A percentile compares a stretch with the other conserved stretches of the same genome.
Conservation (phyloP, 768 basidiomycete genomes). For the Gautieria morchelliformis region DNA sequence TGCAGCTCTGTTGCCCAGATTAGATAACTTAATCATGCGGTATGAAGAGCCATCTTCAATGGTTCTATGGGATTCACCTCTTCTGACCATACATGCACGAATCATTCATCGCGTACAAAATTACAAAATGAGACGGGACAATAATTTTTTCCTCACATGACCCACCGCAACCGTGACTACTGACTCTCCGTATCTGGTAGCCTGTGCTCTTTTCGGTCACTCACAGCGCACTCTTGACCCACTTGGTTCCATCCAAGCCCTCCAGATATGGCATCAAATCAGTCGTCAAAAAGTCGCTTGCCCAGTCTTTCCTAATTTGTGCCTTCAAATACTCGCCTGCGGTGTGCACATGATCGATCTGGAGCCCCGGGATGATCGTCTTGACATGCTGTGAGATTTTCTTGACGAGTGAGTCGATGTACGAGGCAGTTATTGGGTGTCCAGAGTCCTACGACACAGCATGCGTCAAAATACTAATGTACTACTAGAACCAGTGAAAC, state of each 20-base stretch:
- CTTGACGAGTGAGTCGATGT: conserved; percentile 58
- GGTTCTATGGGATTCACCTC: conserved; percentile 98
- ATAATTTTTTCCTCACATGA: not conserved
- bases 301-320: conserved; percentile 75
- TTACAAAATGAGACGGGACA: not conserved
- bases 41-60: conserved; percentile 97
- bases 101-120: not conserved
- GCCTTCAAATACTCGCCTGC: conserved; percentile 70
- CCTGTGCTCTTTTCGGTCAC: too few species aligned
- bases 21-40: conserved; percentile 78
- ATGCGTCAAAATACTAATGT: not conserved
- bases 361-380: conserved; percentile 53
- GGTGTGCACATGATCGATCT: conserved; percentile 62
- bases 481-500: conserved; percentile 9
- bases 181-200: too few species aligned
- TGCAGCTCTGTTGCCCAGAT: conserved; percentile 29
- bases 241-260: conserved; percentile 55
- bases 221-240: conserved; percentile 39
- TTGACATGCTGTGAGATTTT: conserved; percentile 63
- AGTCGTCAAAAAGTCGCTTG: conserved; percentile 93
- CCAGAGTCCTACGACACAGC: conserved; percentile 40
- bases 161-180: too few species aligned
- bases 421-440: conserved; percentile 53
- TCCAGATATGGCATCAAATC: conserved; percentile 88
- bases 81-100: conserved; percentile 47